Base-by-base conservation (phyloP, 1,139 yeast species). In the Suhomyces terraborum region DNA sequence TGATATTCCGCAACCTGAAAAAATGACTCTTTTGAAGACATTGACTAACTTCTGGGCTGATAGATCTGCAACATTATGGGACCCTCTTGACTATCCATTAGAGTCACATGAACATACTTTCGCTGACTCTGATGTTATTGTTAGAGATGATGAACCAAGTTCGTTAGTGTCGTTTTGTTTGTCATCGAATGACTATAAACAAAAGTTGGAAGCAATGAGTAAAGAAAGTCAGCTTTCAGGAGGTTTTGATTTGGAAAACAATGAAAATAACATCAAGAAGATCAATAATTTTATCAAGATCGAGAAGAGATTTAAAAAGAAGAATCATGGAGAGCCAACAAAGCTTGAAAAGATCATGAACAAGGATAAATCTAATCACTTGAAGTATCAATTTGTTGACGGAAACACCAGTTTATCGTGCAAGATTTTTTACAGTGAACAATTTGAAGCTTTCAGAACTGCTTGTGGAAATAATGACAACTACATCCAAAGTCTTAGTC, bases 1-100 rank as follows among this genome's bases (percentile, higher is more conserved):
- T 8, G 69, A 64, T 10, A 56, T 69, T 17, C 69, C 72, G 0
- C 69, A 71, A 61, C 65, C 88, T 2, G 97, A 88, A 55, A 79
- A 80, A 51, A 79, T 82, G 24, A 84, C 96, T 1, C 62, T 94
- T 24, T 77, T 94, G 66, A 88, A 88, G 54, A 82, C 96, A 0
- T 68, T 94, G 43, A 80, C 96, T 0, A 88, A 84, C 54, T 91
- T 93, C 63, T 93, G 98, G 98, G 98, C 97, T 1, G 98, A 94
- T 63, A 68, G 98, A 53, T 87, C 98, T 1, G 93, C 98, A 0
- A 86, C 96, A 2, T 76, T 94, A 17, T 94, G 98, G 98, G 89
- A 87, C 50, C 95, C 97, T 0, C 67, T 94, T 29, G 84, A 80
- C 16, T 91, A 89, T 61, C 97, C 98, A 0, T 69, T 91, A 29